phyloP scores from a whole-genome alignment of 495 filamentous ascomycete species.

The Niebla homalea region DNA sequence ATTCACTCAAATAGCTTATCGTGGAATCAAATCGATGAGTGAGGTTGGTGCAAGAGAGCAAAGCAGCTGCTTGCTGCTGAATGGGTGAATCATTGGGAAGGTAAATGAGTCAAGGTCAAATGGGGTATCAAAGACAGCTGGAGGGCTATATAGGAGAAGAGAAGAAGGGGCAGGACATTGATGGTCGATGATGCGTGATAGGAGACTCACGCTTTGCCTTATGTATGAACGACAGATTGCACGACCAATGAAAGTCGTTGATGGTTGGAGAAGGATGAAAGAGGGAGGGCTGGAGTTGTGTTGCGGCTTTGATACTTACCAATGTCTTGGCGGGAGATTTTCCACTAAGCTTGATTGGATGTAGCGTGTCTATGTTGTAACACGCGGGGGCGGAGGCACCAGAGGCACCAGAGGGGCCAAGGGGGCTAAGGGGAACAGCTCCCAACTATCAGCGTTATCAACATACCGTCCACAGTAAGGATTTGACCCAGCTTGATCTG shows the following conservation, averaged over 20 bases:
- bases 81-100: conserved; percentile 5
- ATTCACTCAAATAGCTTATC: conserved; percentile 9
- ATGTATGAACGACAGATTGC: background rate
- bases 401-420: no score
- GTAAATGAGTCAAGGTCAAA: conserved; percentile 7
- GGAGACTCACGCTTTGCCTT: conserved; percentile 17
- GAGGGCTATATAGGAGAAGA: conserved; percentile 11
- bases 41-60: conserved; percentile 15
- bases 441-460: background rate
- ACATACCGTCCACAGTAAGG: background rate
- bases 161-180: conserved; percentile 16
- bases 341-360: no score
- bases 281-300: conserved; percentile 5
- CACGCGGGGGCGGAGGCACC: no score
- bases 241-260: conserved; percentile 1
- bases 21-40: conserved; percentile 13
- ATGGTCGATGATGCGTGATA: conserved; percentile 13
- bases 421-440: background rate
- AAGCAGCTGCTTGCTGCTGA: conserved; percentile 9
- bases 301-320: background rate
- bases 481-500: background rate
- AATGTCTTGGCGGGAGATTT: background rate
- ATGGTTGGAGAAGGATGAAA: conserved; percentile 3
- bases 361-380: no score
- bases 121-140: conserved; percentile 7